These are phyloP conservation scores for Suillus bovinus DNA, from an alignment of 768 basidiomycete species.

Conservation along the genomic window DNA sequence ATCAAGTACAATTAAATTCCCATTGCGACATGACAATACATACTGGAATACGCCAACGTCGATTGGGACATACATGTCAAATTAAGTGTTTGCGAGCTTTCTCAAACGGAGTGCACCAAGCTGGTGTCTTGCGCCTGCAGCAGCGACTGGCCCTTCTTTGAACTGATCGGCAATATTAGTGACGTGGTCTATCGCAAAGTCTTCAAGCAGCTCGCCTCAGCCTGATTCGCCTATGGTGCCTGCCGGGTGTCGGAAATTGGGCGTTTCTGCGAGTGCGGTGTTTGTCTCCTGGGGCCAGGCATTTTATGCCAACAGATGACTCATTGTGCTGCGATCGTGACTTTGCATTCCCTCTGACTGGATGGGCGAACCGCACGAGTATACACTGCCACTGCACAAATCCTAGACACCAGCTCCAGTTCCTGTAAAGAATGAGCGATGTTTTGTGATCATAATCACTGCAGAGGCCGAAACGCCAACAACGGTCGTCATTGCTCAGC, in stretches of 20 bases:
- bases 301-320: conserved; percentile 20
- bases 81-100: neutral
- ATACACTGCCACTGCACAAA: conserved; percentile 16
- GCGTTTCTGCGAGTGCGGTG: neutral
- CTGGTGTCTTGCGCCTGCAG: neutral
- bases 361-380: neutral
- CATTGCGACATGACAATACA: conserved; percentile 14
- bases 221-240: conserved; percentile 6
- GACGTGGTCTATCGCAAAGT: conserved; percentile 28
- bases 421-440: neutral
- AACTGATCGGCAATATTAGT: conserved; percentile 25
- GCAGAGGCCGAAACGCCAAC: conserved; percentile 31
- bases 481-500: conserved; percentile 17
- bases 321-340: conserved; percentile 25
- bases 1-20: conserved; percentile 26
- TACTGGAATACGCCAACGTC: conserved; percentile 16
- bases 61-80: neutral
- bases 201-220: conserved; percentile 20
- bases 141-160: conserved; percentile 17
- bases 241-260: neutral
- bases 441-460: conserved; percentile 18
- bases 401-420: conserved; percentile 19
- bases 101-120: neutral
- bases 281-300: neutral
- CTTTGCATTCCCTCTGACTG: conserved; percentile 25